phyloP scores from a whole-genome alignment of 345 rosid species.

The Populus alba region DNA sequence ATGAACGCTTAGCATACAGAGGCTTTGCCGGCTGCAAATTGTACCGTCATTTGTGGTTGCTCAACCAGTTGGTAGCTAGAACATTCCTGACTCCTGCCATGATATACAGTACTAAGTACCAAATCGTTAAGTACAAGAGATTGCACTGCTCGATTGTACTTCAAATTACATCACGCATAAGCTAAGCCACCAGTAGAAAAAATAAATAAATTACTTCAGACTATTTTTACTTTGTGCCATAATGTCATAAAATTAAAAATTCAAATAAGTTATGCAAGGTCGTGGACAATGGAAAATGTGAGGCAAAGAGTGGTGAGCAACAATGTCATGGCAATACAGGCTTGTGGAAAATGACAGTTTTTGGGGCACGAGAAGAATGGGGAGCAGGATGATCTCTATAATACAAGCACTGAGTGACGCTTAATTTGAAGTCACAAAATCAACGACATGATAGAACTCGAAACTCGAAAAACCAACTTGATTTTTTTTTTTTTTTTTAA shows the following conservation, averaged over 20 bases:
- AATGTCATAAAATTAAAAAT: neutral
- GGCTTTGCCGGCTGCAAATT: neutral
- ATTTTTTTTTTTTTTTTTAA: neutral
- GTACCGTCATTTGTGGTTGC: neutral
- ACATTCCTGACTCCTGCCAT: neutral
- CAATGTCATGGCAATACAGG: accelerated
- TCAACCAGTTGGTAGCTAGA: neutral
- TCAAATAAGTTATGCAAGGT: neutral
- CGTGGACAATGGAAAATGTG: neutral
- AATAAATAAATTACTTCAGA: neutral
- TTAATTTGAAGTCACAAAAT: too few relatives aligned
- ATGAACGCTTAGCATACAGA: neutral
- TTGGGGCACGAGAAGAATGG: too few relatives aligned
- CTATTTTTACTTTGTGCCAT: neutral
- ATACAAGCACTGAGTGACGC: too few relatives aligned
- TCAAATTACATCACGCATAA: neutral
- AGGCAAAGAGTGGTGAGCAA: neutral
- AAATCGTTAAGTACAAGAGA: neutral
- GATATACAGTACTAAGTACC: neutral
- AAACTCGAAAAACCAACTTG: too few relatives aligned
- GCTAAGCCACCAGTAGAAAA: neutral
- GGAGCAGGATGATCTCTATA: too few relatives aligned
- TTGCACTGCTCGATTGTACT: neutral
- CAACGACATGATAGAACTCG: too few relatives aligned
- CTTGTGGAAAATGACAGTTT: neutral